Evolutionary conservation across 768 basidiomycete genomes (phyloP).

Genomic region (Kwoniella sp.): DNA sequence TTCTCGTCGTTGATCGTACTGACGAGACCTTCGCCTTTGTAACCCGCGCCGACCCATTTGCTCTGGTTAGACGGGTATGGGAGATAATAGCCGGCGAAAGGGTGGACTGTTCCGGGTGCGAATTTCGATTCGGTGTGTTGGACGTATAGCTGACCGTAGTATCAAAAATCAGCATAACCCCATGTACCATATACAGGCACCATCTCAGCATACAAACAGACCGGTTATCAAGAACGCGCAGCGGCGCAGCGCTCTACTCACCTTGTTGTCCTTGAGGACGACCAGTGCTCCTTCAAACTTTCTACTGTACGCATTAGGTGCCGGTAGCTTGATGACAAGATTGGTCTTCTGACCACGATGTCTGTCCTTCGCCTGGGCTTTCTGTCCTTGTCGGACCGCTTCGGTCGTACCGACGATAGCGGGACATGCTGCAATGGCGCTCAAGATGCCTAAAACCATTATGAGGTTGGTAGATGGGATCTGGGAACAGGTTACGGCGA

Average conservation of each 20-base stretch:
- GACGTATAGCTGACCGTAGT: conserved; percentile 9
- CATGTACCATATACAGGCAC: too few species aligned
- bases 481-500: not conserved
- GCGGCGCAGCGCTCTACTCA: too few species aligned
- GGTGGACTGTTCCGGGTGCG: conserved; percentile 11
- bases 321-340: conserved; percentile 11
- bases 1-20: conserved; percentile 20
- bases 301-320: conserved; percentile 11
- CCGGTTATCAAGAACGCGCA: too few species aligned
- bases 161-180: not conserved
- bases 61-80: conserved; percentile 19
- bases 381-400: conserved; percentile 21
- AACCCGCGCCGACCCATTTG: conserved; percentile 18
- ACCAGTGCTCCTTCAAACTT: conserved; percentile 22
- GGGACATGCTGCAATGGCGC: conserved; percentile 21
- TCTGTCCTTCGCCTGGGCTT: conserved; percentile 18
- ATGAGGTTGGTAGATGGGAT: not conserved
- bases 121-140: conserved; percentile 14
- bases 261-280: conserved; percentile 20
- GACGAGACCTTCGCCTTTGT: conserved; percentile 24
- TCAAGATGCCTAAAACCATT: conserved; percentile 22
- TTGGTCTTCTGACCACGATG: conserved; percentile 26
- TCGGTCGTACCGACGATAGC: conserved; percentile 23
- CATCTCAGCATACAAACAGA: too few species aligned
- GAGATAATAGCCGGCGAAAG: conserved; percentile 21